Evolutionary conservation across 352 stramenopile genomes (phyloP).

Genomic region (Plasmopara viticola): DNA sequence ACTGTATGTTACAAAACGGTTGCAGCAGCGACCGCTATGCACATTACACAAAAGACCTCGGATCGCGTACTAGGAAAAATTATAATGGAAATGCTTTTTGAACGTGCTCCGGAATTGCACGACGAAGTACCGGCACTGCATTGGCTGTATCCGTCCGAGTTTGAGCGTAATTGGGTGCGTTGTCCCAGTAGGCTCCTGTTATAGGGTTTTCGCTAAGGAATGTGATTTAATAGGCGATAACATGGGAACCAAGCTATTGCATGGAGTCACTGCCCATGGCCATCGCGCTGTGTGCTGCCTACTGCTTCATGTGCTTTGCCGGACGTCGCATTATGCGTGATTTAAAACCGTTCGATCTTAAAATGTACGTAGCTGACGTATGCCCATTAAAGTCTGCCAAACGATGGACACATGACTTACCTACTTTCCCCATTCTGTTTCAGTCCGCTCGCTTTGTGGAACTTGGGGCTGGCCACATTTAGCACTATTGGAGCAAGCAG

Average conservation of each 20-base stretch:
- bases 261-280: conserved; percentile 53
- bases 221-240: conserved; percentile 33
- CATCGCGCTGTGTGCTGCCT: conserved; percentile 53
- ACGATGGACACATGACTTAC: conserved; percentile 6
- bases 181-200: not conserved
- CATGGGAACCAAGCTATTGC: conserved; percentile 65
- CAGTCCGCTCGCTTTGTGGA: conserved; percentile 74
- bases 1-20: conserved; percentile 7
- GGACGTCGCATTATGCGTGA: conserved; percentile 74
- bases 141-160: conserved; percentile 63
- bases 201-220: conserved; percentile 5
- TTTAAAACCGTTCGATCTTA: conserved; percentile 72
- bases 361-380: conserved; percentile 39
- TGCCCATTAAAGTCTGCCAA: conserved; percentile 8
- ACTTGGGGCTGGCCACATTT: conserved; percentile 68
- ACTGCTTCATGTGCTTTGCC: conserved; percentile 72
- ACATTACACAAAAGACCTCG: conserved; percentile 25
- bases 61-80: conserved; percentile 9
- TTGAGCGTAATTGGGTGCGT: conserved; percentile 68
- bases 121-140: conserved; percentile 49
- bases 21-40: conserved; percentile 18
- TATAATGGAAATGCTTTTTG: conserved; percentile 21
- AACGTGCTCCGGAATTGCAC: conserved; percentile 24
- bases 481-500: conserved; percentile 70
- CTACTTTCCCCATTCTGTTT: not conserved